Percentiles rank a stretch among this genome's conserved stretches.
phyloP scores from a whole-genome alignment of 768 basidiomycete species.

The Suillus clintonianus region DNA sequence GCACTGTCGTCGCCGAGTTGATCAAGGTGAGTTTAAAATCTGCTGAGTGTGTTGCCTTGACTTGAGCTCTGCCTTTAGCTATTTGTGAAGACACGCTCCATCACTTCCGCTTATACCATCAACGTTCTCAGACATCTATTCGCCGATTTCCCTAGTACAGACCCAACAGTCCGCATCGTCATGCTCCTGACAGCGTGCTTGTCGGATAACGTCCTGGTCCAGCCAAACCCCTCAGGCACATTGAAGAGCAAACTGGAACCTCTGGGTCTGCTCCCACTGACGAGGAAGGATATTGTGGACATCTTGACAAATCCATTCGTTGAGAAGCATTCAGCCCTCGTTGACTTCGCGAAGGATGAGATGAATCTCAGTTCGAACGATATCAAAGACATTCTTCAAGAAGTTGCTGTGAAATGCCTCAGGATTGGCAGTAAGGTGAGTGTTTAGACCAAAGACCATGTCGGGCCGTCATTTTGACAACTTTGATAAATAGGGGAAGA shows the following conservation, averaged over 20 bases:
- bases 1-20: slow-evolving; percentile 59
- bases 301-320: slow-evolving; percentile 71
- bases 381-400: slow-evolving; percentile 50
- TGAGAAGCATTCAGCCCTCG: slow-evolving; percentile 52
- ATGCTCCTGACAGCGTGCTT: slow-evolving; percentile 74
- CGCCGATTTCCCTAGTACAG: slow-evolving; percentile 63
- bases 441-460: too few species aligned
- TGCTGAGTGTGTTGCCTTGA: slow-evolving; percentile 1
- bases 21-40: slow-evolving; percentile 51
- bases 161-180: slow-evolving; percentile 64
- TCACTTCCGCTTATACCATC: slow-evolving; percentile 49
- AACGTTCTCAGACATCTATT: slow-evolving; percentile 62
- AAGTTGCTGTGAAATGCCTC: slow-evolving; percentile 61
- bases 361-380: slow-evolving; percentile 47
- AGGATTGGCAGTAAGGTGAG: slow-evolving; percentile 56
- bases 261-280: slow-evolving; percentile 57
- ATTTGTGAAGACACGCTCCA: slow-evolving; percentile 69
- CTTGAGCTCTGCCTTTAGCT: slow-evolving; percentile 42
- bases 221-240: slow-evolving; percentile 28
- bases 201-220: slow-evolving; percentile 25
- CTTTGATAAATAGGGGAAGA: slow-evolving; percentile 53
- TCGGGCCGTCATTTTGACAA: not conserved
- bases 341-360: slow-evolving; percentile 49
- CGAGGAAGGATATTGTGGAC: slow-evolving; percentile 58
- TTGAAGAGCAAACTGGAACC: slow-evolving; percentile 52